Evolutionary conservation across 1,284 basidiomycete species (phyloP).

Genomic region (Fereydounia khargensis): DNA sequence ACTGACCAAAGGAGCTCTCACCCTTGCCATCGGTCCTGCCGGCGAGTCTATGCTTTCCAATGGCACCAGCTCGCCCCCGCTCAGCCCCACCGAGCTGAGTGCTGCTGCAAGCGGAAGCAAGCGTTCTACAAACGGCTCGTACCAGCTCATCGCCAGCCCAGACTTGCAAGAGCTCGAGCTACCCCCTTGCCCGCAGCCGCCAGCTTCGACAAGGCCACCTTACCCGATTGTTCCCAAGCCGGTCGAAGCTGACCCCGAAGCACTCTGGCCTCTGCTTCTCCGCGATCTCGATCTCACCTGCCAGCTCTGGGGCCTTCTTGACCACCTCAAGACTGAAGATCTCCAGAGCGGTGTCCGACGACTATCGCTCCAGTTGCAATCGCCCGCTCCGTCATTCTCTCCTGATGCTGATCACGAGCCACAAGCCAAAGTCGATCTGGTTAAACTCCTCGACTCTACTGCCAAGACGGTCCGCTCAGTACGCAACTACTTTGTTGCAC

Average conservation of each 20-base stretch:
- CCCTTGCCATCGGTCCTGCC: slow-evolving; percentile 37
- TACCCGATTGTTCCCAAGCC: slow-evolving; percentile 29
- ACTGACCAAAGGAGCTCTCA: slow-evolving; percentile 16
- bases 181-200: slow-evolving; percentile 27
- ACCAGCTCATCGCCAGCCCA: background rate
- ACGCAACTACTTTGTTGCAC: slow-evolving; percentile 32
- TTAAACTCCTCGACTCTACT: slow-evolving; percentile 18
- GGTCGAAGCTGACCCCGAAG: slow-evolving; percentile 32
- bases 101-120: background rate
- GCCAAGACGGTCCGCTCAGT: slow-evolving; percentile 36
- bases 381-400: too few species aligned
- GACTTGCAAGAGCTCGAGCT: slow-evolving; percentile 4
- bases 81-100: background rate
- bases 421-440: slow-evolving; percentile 1
- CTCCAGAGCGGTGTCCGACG: background rate
- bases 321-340: slow-evolving; percentile 1
- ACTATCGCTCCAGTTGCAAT: background rate
- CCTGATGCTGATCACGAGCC: too few species aligned
- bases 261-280: slow-evolving; percentile 10
- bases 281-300: slow-evolving; percentile 7
- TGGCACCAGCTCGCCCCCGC: background rate
- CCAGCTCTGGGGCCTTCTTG: slow-evolving; percentile 10
- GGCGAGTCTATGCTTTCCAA: slow-evolving; percentile 20
- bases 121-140: background rate
- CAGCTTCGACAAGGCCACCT: slow-evolving; percentile 6